Conservation (phyloP, 306 rosid genomes). For the Cucumis sativus region DNA sequence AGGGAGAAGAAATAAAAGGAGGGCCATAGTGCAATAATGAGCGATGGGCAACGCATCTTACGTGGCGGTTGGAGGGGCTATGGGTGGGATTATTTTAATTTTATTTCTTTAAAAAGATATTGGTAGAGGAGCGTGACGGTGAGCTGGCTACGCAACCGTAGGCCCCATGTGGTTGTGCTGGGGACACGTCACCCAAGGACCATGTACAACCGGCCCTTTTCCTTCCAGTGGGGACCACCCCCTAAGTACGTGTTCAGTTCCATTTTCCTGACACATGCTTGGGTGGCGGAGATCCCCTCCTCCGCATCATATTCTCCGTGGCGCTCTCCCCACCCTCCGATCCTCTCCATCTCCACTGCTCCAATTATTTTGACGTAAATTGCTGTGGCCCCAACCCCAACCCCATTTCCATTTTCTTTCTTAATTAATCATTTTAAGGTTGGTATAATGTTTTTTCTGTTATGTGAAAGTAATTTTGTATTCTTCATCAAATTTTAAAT, state of each 20-base stretch:
- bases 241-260: background rate
- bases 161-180: background rate
- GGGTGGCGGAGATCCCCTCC: constrained; percentile 2
- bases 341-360: background rate
- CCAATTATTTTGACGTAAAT: background rate
- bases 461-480: too few relatives aligned
- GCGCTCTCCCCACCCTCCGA: background rate
- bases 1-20: background rate
- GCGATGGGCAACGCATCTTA: background rate
- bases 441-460: too few relatives aligned
- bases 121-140: background rate
- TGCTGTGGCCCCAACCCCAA: background rate
- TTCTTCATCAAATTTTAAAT: too few relatives aligned
- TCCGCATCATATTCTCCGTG: background rate
- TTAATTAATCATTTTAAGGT: too few relatives aligned
- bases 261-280: background rate
- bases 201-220: background rate
- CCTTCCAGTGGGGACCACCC: background rate
- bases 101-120: background rate
- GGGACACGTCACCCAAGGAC: constrained; percentile 6
- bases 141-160: constrained; percentile 5
- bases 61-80: background rate
- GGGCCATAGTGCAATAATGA: background rate
- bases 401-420: background rate
- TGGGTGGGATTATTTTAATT: background rate